Conservation (phyloP, 768 basidiomycete species). For the Kwoniella botswanensis region DNA sequence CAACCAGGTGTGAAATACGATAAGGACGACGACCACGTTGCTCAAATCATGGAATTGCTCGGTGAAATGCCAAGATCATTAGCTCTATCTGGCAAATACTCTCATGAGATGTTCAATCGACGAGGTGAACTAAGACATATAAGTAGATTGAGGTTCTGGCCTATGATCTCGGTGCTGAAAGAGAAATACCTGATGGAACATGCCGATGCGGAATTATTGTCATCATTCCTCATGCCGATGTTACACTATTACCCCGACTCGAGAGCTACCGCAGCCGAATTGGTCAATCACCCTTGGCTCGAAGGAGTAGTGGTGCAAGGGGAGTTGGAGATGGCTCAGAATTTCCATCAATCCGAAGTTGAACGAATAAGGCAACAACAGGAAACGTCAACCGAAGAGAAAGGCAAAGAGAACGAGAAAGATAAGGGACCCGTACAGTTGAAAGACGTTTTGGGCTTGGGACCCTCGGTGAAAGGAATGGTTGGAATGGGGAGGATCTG, state of each 20-base stretch:
- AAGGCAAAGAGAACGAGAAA: slow-evolving; percentile 20
- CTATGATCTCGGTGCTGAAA: slow-evolving; percentile 78
- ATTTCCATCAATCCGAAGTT: slow-evolving; percentile 29
- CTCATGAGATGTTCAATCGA: slow-evolving; percentile 92
- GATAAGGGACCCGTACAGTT: slow-evolving; percentile 21
- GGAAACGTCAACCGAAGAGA: neutral
- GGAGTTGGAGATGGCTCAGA: slow-evolving; percentile 69
- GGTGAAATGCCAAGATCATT: slow-evolving; percentile 74
- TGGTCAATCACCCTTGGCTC: slow-evolving; percentile 85
- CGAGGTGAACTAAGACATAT: slow-evolving; percentile 97
- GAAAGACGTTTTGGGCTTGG: slow-evolving; percentile 45
- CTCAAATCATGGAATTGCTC: slow-evolving; percentile 94
- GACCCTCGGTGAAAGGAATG: slow-evolving; percentile 50
- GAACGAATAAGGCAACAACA: slow-evolving; percentile 24
- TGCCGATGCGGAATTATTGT: slow-evolving; percentile 77
- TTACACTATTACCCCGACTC: slow-evolving; percentile 84
- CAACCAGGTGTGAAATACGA: slow-evolving; percentile 91
- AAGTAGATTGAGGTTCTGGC: slow-evolving; percentile 82
- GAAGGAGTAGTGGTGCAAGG: slow-evolving; percentile 84
- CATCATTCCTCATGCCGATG: slow-evolving; percentile 86
- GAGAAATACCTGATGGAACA: slow-evolving; percentile 96
- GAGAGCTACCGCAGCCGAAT: slow-evolving; percentile 83
- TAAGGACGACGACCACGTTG: slow-evolving; percentile 97
- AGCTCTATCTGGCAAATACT: slow-evolving; percentile 90
- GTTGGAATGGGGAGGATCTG: slow-evolving; percentile 52